Percentiles rank a stretch among this genome's conserved stretches.
Evolutionary conservation across 1,284 basidiomycete species (phyloP).

Genomic region (Ceratobasidium sp.): DNA sequence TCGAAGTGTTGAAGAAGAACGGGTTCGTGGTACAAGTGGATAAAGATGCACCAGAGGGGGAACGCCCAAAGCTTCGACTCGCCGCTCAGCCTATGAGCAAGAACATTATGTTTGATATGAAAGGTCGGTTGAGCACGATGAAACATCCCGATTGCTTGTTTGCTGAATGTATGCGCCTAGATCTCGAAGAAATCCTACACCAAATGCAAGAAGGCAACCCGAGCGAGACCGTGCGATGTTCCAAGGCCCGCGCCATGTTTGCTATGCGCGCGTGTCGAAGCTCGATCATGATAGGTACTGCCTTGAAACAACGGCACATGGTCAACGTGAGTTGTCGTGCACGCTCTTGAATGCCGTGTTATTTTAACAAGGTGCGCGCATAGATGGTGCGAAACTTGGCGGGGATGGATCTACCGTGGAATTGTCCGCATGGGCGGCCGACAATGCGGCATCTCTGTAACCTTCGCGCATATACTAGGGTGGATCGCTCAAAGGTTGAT

Average conservation of each 20-base stretch:
- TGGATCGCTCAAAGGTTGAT: not conserved
- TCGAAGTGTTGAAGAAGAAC: conserved; percentile 84
- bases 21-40: conserved; percentile 84
- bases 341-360: conserved; percentile 36
- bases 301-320: conserved; percentile 86
- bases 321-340: conserved; percentile 66
- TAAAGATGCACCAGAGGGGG: conserved; percentile 65
- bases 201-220: conserved; percentile 82
- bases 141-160: not conserved
- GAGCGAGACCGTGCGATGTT: conserved; percentile 87
- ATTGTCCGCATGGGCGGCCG: conserved; percentile 95
- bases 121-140: conserved; percentile 61
- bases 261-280: conserved; percentile 95
- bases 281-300: conserved; percentile 96
- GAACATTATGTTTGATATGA: conserved; percentile 82
- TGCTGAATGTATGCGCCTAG: conserved; percentile 60
- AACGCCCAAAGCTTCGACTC: conserved; percentile 73
- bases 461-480: conserved; percentile 8
- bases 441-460: conserved; percentile 88
- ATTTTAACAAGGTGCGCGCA: too few species aligned
- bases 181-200: conserved; percentile 95
- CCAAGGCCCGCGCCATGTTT: conserved; percentile 96
- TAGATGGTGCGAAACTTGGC: conserved; percentile 95
- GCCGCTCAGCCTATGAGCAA: conserved; percentile 93
- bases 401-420: conserved; percentile 97